phyloP scores from a whole-genome alignment of 805 yeast genomes.

The Hanseniaspora valbyensis region DNA sequence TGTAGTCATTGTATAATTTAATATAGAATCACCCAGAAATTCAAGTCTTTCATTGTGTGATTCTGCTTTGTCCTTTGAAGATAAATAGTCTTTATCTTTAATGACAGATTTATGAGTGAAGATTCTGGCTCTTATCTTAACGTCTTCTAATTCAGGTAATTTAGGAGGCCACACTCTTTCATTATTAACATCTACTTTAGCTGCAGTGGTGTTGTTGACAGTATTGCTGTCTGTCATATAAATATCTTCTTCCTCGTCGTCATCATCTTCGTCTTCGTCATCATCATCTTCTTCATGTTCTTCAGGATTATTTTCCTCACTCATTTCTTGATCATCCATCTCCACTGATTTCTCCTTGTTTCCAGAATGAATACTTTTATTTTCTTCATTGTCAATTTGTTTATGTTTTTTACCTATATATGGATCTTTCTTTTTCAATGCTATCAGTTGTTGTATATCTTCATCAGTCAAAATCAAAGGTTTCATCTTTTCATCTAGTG shows the following conservation, averaged over 20 bases:
- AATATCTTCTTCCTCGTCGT: conserved; percentile 27
- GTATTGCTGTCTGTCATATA: conserved; percentile 25
- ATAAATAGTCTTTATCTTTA: conserved; percentile 44
- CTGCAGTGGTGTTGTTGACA: not conserved
- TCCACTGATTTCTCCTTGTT: not conserved
- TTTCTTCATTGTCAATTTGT: not conserved
- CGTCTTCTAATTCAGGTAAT: conserved; percentile 55
- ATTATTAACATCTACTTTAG: conserved; percentile 14
- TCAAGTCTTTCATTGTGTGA: conserved; percentile 80
- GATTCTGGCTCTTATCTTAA: conserved; percentile 51
- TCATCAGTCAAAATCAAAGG: conserved; percentile 10
- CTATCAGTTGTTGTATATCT: conserved; percentile 3
- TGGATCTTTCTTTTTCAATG: conserved; percentile 2
- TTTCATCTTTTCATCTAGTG: conserved; percentile 13
- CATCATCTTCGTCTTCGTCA: conserved; percentile 25
- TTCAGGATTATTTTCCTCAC: conserved; percentile 13
- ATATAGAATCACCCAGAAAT: conserved; percentile 79
- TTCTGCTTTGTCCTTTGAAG: conserved; percentile 45
- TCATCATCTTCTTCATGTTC: conserved; percentile 20
- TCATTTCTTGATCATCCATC: not conserved
- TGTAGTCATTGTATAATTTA: conserved; percentile 60
- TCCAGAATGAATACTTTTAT: not conserved
- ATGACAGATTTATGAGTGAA: conserved; percentile 72
- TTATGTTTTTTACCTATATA: conserved; percentile 3
- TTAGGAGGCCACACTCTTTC: conserved; percentile 45